These are phyloP conservation scores for Globisporangium camurandrum DNA, from an alignment of 352 stramenopile genomes.

Conservation along the genomic window DNA sequence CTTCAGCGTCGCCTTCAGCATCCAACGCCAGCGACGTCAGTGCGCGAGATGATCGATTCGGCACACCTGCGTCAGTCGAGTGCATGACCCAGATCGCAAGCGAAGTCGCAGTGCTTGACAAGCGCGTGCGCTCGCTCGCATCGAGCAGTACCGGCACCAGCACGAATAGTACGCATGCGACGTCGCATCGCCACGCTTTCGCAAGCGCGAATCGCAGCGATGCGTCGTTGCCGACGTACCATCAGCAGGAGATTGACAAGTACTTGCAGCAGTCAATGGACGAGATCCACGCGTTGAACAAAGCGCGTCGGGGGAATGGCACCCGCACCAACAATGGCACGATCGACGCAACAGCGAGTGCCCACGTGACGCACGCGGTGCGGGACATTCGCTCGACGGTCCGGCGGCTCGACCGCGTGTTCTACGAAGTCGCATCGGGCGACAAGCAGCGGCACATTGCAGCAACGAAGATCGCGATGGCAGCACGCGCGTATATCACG, in stretches of 20 bases:
- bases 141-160: not conserved
- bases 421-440: slow-evolving; percentile 63
- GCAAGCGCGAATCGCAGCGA: not conserved
- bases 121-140: slow-evolving; percentile 15
- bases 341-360: slow-evolving; percentile 27
- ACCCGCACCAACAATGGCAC: not conserved
- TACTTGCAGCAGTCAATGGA: slow-evolving; percentile 41
- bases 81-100: slow-evolving; percentile 16
- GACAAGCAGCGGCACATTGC: slow-evolving; percentile 68
- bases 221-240: slow-evolving; percentile 6
- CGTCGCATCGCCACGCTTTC: not conserved
- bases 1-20: not conserved
- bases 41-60: not conserved
- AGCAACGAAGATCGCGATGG: slow-evolving; percentile 55
- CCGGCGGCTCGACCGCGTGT: slow-evolving; percentile 61
- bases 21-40: not conserved
- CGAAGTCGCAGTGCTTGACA: slow-evolving; percentile 20
- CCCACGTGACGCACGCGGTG: slow-evolving; percentile 48
- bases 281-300: slow-evolving; percentile 24
- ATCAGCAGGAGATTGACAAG: slow-evolving; percentile 37
- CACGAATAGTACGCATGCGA: too few species aligned
- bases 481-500: slow-evolving; percentile 41
- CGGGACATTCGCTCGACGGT: slow-evolving; percentile 59
- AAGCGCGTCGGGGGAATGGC: slow-evolving; percentile 1
- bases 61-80: slow-evolving; percentile 2